phyloP scores from a whole-genome alignment of 202 grass and related monocot species.

The Elaeis oleifera region DNA sequence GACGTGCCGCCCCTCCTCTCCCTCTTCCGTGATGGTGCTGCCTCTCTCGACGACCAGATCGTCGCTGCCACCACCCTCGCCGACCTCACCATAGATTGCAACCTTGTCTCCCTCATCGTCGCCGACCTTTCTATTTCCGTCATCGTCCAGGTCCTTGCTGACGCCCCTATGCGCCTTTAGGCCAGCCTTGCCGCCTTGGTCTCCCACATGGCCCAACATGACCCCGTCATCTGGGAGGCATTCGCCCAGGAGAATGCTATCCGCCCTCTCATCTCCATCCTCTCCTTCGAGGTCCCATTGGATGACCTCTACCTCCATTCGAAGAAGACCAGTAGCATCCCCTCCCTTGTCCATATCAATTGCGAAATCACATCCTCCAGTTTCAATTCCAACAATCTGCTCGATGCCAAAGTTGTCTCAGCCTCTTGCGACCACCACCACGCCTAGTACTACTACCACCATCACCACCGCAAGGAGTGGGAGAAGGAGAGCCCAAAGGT shows the following conservation, averaged over 20 bases:
- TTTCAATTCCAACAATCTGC: too few relatives aligned
- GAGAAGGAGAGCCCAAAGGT: constrained; percentile 19
- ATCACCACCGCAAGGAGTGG: constrained; percentile 9
- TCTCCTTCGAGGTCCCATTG: constrained; percentile 10
- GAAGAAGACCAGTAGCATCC: constrained; percentile 12
- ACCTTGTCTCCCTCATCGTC: neutral
- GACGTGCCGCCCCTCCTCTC: constrained; percentile 16
- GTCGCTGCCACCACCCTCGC: constrained; percentile 3
- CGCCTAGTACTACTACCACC: neutral
- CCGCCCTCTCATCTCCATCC: constrained; percentile 11
- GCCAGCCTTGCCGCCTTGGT: neutral
- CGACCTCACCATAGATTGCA: constrained; percentile 3
- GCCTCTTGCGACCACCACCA: too few relatives aligned
- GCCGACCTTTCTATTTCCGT: neutral
- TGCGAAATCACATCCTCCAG: neutral
- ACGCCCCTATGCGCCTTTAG: constrained; percentile 12
- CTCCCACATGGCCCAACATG: constrained; percentile 4
- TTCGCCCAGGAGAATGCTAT: constrained; percentile 12
- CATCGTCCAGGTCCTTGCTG: constrained; percentile 10
- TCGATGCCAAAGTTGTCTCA: neutral
- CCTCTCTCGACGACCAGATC: constrained; percentile 12
- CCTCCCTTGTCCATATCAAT: constrained; percentile 10
- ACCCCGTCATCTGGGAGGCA: neutral
- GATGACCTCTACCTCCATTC: neutral
- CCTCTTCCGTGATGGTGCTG: constrained; percentile 3